Evolutionary conservation across 805 yeast genomes (phyloP), one percentile per base, ranked within the genome.

Genomic region (Spathaspora arborariae): DNA sequence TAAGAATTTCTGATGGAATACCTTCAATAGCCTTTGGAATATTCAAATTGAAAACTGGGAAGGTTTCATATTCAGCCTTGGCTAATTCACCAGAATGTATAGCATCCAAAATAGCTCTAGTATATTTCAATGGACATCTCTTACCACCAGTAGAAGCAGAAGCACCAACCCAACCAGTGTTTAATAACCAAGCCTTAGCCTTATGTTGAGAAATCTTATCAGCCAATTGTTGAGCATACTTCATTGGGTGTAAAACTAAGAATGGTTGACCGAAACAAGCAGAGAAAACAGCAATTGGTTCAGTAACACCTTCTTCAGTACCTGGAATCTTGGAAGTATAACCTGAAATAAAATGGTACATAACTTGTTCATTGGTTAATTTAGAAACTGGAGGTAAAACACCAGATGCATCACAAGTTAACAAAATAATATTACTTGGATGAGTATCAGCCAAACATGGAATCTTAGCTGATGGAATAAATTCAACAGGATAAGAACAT

Each of bases 311-410:
- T 69, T 88, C 95, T 75, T 92, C 99, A 45, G 99, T 92, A 69
- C 98, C 98, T 52, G 99, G 97, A 96, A 92, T 92, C 82, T 94
- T 92, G 47, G 98, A 92, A 52, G 99, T 92, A 81, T 92, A 92
- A 62, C 99, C 99, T 54, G 96, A 86, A 59, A 92, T 92, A 75
- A 92, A 92, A 75, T 92, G 98, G 80, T 94, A 92, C 98, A 94
- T 92, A 55, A 92, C 98, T 75, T 92, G 98, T 59, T 92, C 88
- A 64, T 89, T 89, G 36, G 96, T 80, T 67, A 92, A 81, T 72
- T 85, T 88, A 53, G 97, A 90, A 54, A 92, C 95, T 53, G 98
- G 98, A 46, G 99, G 99, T 60, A 92, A 78, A 35, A 92, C 97
- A 75, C 99, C 99, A 51, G 95, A 82, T 52, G 98, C 98, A 65